Percentiles rank a stretch among this genome's conserved stretches.
These are phyloP conservation scores for Fraxinus excelsior DNA, from an alignment of 257 asterid species.

Conservation along the genomic window DNA sequence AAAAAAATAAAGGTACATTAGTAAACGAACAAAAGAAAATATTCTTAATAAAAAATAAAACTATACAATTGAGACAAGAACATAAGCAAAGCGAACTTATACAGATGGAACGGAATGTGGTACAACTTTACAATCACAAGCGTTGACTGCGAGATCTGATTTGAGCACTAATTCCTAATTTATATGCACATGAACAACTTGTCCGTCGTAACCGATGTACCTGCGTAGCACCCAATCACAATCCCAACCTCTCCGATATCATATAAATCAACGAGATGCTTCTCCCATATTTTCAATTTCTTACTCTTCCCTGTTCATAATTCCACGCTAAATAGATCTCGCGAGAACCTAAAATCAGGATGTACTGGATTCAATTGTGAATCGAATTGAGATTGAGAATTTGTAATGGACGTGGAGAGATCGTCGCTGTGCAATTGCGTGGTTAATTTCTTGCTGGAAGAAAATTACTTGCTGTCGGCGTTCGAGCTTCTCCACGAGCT, in stretches of 20 bases:
- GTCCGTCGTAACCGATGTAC: neutral
- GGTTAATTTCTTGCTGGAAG: slow-evolving; percentile 87
- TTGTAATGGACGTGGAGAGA: slow-evolving; percentile 88
- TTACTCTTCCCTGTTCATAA: slow-evolving; percentile 23
- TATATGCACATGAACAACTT: neutral
- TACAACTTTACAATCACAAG: neutral
- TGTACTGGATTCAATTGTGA: slow-evolving; percentile 29
- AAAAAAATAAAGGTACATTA: too few relatives aligned
- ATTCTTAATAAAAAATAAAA: too few relatives aligned
- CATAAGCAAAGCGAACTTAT: too few relatives aligned
- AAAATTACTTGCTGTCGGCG: slow-evolving; percentile 87
- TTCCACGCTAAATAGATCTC: slow-evolving; percentile 44
- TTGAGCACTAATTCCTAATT: neutral
- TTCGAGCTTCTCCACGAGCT: slow-evolving; percentile 98
- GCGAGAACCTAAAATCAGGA: slow-evolving; percentile 23
- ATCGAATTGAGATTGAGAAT: slow-evolving; percentile 28
- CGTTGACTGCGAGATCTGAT: slow-evolving; percentile 21
- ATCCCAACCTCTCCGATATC: neutral
- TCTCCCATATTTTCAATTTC: slow-evolving; percentile 8
- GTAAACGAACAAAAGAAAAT: too few relatives aligned
- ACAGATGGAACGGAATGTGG: too few relatives aligned
- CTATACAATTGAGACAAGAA: too few relatives aligned
- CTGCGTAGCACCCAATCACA: slow-evolving; percentile 28
- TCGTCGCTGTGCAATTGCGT: slow-evolving; percentile 96
- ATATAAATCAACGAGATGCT: slow-evolving; percentile 25